Conservation (phyloP, 1,139 yeast genomes). For the Candida buenavistaensis region DNA sequence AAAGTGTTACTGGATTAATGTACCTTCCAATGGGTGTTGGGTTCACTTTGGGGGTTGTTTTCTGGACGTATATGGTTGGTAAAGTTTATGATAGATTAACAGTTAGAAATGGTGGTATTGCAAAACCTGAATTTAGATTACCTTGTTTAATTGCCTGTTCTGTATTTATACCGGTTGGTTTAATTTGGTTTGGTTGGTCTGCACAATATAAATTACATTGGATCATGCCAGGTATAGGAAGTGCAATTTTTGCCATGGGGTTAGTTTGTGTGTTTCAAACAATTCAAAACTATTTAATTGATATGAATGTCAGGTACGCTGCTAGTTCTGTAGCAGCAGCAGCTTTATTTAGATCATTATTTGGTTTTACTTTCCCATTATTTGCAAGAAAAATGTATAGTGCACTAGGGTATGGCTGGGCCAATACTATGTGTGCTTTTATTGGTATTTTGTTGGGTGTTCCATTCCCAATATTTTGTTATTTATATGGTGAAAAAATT, state of each 20-base stretch:
- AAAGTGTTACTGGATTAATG: conserved; percentile 41
- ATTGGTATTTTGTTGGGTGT: conserved; percentile 40
- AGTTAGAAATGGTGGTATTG: conserved; percentile 32
- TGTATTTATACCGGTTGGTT: conserved; percentile 39
- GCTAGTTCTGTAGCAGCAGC: conserved; percentile 50
- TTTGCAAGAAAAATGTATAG: conserved; percentile 43
- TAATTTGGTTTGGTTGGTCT: conserved; percentile 50
- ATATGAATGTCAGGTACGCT: conserved; percentile 45
- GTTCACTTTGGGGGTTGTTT: conserved; percentile 37
- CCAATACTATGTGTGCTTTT: conserved; percentile 44
- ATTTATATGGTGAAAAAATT: conserved; percentile 39
- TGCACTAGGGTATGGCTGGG: conserved; percentile 46
- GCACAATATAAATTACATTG: conserved; percentile 42
- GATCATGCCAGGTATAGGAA: conserved; percentile 49
- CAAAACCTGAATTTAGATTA: conserved; percentile 45
- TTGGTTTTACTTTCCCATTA: conserved; percentile 45
- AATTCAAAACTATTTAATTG: conserved; percentile 44
- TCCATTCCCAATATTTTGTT: conserved; percentile 47
- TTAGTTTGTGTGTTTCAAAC: conserved; percentile 47
- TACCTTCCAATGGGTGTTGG: conserved; percentile 49
- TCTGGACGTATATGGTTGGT: conserved; percentile 40
- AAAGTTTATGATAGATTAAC: conserved; percentile 30
- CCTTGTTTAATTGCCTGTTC: conserved; percentile 43
- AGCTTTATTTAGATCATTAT: conserved; percentile 44
- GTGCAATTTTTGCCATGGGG: conserved; percentile 45